Base-by-base conservation (phyloP, 2,329 filamentous ascomycete species). In the Juglanconis oblonga region DNA sequence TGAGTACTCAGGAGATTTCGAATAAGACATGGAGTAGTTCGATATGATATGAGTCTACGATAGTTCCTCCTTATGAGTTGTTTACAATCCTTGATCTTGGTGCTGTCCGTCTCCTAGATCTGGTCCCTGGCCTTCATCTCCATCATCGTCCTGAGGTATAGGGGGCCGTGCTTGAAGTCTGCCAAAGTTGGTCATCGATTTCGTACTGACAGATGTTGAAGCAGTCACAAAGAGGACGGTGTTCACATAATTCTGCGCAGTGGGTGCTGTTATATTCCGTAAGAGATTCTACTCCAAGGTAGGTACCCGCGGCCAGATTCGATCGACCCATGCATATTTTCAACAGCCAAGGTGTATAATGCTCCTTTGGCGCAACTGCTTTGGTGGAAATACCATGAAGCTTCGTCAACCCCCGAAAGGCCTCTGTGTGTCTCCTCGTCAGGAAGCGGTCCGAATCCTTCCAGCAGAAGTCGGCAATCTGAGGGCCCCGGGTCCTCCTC, bases 181-280 rank as follows among this genome's bases (percentile, higher is more conserved):
- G 44, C 1, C 29, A 5, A 11, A 10, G 45, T 11, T 6, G n/a
- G 8, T 17, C 8, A 11, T 45, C 3, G 29, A 31, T 50, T 5
- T 2, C n/a, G 13, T 29, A 50, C 55, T 2, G 38, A 62, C 60
- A 63, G 24, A 63, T 61, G 32, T 63, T 63, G 61, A 63, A 63
- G 9, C 54, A 55, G n/a, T 35, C 50, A 50, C 61, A 63, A 32
- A 38, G 24, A 5, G 7, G n/a, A 31, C 11, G 11, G 9, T 17
- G 38, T 4, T 33, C 57, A 31, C 58, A 63, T 9, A 52, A 24
- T 11, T 17, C 9, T 3, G 61, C 61, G 10, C 61, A 63, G 0
- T 42, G 14, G 1, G 8, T 47, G 24, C 55, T 51, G 8, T 63
- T 33, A 38, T 63, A 63, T 3, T 33, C 32, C n/a, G 54, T 44